Evolutionary conservation across 306 rosid species (phyloP), one percentile per base, ranked within the genome.

Genomic region (Vicia faba): DNA sequence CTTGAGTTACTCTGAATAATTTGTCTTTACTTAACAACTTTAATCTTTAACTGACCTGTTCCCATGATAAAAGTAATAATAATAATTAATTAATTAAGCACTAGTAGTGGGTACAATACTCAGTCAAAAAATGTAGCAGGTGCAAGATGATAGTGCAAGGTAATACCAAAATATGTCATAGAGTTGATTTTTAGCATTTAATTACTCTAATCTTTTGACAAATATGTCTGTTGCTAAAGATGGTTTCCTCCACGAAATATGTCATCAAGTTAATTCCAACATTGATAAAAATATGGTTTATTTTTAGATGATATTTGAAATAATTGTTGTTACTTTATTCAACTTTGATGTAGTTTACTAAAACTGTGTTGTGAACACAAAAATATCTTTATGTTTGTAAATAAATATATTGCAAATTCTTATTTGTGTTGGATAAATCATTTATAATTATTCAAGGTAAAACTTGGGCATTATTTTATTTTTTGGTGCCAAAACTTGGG

Each of bases 21-120:
- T 33, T 33, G 38, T 33, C 38, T 33, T 33, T 33, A 33, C 38
- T 7, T 7, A 73, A 41, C 71, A 31, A 66, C 69, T 68, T 74
- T 60, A 20, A 41, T 51, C 49, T 31, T 45, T 66, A 13, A 13
- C 12, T 8, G n/a, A 44, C 60, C 39, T 11, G 14, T 11, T 48
- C 44, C 39, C 56, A 68, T 50, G 44, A 39, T 50, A 66, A 39
- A 58, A 67, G 56, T 26, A 66, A 7, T 33, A 33, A 33, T 33
- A 33, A 7, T 8, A 33, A 33, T 33, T 33, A 20, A 20, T 20
- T 33, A 33, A 33, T 35, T 11, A 65, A 46, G 67, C 41, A 64
- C n/a, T 18, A 4, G 64, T 57, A 43, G 76, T 70, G 72, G 76
- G 48, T 56, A 7, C 3, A 50, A 50, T 19, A 48, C 25, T n/a